Percentiles rank a stretch among this genome's conserved stretches.
Evolutionary conservation across 495 filamentous ascomycete genomes (phyloP).

Genomic region (Pseudoneurospora amorphoporcata): DNA sequence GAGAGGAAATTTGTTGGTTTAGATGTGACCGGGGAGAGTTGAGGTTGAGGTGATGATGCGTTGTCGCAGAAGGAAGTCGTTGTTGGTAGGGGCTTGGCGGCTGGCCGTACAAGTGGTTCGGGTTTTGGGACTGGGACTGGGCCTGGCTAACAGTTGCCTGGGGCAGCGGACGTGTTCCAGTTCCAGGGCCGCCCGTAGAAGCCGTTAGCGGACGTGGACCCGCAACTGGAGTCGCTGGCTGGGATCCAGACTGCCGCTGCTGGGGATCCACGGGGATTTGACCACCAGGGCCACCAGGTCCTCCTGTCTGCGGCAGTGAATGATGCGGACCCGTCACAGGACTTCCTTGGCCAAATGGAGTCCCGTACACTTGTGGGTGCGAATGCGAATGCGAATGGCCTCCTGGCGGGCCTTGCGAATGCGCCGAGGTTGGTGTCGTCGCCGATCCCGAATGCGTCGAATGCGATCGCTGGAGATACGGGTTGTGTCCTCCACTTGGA

Average conservation of each 20-base stretch:
- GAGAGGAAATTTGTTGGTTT: neutral
- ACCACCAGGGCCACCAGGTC: neutral
- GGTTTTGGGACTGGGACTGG: slow-evolving; percentile 19
- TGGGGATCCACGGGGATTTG: slow-evolving; percentile 22
- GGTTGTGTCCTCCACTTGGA: slow-evolving; percentile 31
- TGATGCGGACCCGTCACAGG: slow-evolving; percentile 39
- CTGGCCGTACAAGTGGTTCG: slow-evolving; percentile 24
- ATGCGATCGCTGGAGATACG: slow-evolving; percentile 28
- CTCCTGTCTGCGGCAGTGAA: slow-evolving; percentile 25
- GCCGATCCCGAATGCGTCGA: slow-evolving; percentile 36
- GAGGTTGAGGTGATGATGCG: slow-evolving; percentile 15
- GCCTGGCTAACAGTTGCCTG: slow-evolving; percentile 14
- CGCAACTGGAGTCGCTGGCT: slow-evolving; percentile 46
- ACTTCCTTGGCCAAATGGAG: slow-evolving; percentile 41
- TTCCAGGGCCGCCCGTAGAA: neutral
- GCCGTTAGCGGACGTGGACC: slow-evolving; percentile 21
- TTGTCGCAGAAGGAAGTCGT: slow-evolving; percentile 26
- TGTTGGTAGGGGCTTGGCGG: slow-evolving; percentile 46
- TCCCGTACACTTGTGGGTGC: slow-evolving; percentile 38
- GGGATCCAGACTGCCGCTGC: slow-evolving; percentile 40
- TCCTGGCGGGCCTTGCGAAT: slow-evolving; percentile 33
- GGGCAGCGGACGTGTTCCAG: neutral
- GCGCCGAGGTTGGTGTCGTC: slow-evolving; percentile 47
- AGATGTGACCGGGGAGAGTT: neutral
- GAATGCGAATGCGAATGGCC: slow-evolving; percentile 39